Percentiles rank a stretch among this genome's conserved stretches.
These are phyloP conservation scores for Myxozyma mucilagina DNA, from an alignment of 805 yeast genomes.

Conservation along the genomic window DNA sequence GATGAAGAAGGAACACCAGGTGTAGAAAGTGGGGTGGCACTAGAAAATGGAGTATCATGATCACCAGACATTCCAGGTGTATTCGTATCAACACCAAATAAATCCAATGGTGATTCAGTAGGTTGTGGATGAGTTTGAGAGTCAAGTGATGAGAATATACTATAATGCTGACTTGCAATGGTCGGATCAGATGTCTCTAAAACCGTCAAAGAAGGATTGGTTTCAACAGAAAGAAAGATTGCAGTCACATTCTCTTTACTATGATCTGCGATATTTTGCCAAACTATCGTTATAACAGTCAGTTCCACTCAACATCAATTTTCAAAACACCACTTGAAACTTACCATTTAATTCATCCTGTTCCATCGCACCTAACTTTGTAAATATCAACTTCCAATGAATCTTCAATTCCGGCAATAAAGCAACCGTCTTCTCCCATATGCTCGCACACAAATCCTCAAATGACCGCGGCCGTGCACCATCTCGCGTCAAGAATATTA, in stretches of 20 bases:
- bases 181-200: conserved; percentile 16
- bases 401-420: conserved; percentile 32
- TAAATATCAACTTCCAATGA: conserved; percentile 41
- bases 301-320: not conserved
- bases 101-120: conserved; percentile 38
- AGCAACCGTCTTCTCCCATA: conserved; percentile 40
- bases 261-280: conserved; percentile 29
- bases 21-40: conserved; percentile 23
- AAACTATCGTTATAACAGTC: conserved; percentile 10
- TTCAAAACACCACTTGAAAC: not conserved
- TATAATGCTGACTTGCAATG: conserved; percentile 6
- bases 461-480: conserved; percentile 32
- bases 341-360: conserved; percentile 37
- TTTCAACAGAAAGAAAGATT: conserved; percentile 19
- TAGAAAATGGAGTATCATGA: conserved; percentile 19
- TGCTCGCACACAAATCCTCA: conserved; percentile 39
- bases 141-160: conserved; percentile 17
- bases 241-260: conserved; percentile 13
- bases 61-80: conserved; percentile 12
- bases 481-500: conserved; percentile 43
- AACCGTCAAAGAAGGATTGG: conserved; percentile 25
- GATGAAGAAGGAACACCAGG: conserved; percentile 1
- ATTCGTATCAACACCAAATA: conserved; percentile 21
- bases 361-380: conserved; percentile 42
- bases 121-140: conserved; percentile 20